Evolutionary conservation across 2,329 filamentous ascomycete species (phyloP).

Genomic region (Aspergillus ibericus): DNA sequence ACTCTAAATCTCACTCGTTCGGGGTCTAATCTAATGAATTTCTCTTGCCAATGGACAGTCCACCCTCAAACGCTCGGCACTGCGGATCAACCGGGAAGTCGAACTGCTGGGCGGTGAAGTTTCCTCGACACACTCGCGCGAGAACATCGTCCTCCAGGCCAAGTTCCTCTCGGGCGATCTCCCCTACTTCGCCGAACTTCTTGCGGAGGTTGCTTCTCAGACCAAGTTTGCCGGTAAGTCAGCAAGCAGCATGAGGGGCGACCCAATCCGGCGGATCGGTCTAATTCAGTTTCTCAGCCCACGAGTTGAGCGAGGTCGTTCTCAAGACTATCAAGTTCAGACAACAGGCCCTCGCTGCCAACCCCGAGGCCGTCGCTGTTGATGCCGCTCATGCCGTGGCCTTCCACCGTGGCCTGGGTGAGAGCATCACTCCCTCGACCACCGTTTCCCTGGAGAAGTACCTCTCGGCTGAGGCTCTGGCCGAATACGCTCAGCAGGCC

Average conservation of each 20-base stretch:
- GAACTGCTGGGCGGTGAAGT: slow-evolving; percentile 94
- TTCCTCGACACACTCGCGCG: slow-evolving; percentile 82
- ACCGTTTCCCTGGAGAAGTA: slow-evolving; percentile 75
- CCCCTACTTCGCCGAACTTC: slow-evolving; percentile 94
- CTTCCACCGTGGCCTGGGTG: slow-evolving; percentile 90
- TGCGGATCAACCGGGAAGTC: slow-evolving; percentile 91
- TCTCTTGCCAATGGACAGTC: slow-evolving; percentile 56
- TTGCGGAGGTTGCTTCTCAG: slow-evolving; percentile 84
- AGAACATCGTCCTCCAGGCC: slow-evolving; percentile 87
- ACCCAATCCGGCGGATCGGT: background rate
- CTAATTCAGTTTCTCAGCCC: slow-evolving; percentile 55
- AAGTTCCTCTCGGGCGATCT: slow-evolving; percentile 95
- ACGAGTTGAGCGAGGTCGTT: slow-evolving; percentile 90
- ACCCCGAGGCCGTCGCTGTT: slow-evolving; percentile 69
- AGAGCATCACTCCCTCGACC: slow-evolving; percentile 70
- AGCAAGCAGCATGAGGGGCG: background rate
- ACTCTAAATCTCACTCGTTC: background rate
- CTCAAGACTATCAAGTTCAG: slow-evolving; percentile 72
- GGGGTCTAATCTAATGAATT: slow-evolving; percentile 13
- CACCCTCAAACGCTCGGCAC: slow-evolving; percentile 80
- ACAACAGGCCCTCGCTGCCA: slow-evolving; percentile 69
- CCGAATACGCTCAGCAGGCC: slow-evolving; percentile 72
- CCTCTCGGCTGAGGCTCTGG: slow-evolving; percentile 71
- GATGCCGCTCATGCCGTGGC: slow-evolving; percentile 83
- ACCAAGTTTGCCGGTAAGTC: slow-evolving; percentile 75